Evolutionary conservation across 257 asterid genomes (phyloP).

Genomic region (Primulina huaijiensis): DNA sequence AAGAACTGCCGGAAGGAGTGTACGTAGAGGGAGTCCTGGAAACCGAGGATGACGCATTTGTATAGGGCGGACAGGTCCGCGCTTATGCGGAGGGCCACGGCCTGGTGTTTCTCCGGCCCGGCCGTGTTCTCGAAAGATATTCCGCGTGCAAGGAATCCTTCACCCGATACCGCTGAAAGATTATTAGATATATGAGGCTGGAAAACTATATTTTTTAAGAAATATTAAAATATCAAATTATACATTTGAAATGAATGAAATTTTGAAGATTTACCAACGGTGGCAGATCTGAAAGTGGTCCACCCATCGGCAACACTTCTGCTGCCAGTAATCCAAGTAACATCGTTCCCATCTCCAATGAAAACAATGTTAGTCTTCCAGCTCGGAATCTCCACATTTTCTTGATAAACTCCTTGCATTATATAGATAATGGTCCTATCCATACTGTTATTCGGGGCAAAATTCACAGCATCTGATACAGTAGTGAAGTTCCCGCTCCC

Average conservation of each 20-base stretch:
- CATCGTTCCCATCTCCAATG: constrained; percentile 76
- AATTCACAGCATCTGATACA: constrained; percentile 54
- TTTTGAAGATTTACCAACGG: constrained; percentile 54
- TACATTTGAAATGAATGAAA: background rate
- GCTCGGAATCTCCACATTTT: constrained; percentile 75
- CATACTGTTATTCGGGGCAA: constrained; percentile 59
- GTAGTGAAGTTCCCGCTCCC: constrained; percentile 69
- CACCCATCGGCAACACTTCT: constrained; percentile 72
- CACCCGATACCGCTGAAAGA: constrained; percentile 44
- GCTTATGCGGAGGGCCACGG: constrained; percentile 78
- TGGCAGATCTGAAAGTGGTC: constrained; percentile 96
- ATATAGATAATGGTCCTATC: constrained; percentile 52
- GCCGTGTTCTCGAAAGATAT: constrained; percentile 74
- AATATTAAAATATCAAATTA: too few relatives aligned
- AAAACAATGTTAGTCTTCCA: constrained; percentile 72
- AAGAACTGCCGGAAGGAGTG: constrained; percentile 84
- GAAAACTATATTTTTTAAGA: too few relatives aligned
- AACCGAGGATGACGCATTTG: constrained; percentile 57
- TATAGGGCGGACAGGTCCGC: constrained; percentile 71
- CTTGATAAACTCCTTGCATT: constrained; percentile 62
- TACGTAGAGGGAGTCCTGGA: constrained; percentile 73
- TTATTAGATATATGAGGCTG: too few relatives aligned
- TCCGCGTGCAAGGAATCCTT: constrained; percentile 86
- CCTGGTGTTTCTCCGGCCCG: constrained; percentile 78
- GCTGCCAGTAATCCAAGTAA: constrained; percentile 51